These are phyloP conservation scores for Cordyceps cateniannulata DNA, from an alignment of 2,329 filamentous ascomycete species.

Conservation along the genomic window DNA sequence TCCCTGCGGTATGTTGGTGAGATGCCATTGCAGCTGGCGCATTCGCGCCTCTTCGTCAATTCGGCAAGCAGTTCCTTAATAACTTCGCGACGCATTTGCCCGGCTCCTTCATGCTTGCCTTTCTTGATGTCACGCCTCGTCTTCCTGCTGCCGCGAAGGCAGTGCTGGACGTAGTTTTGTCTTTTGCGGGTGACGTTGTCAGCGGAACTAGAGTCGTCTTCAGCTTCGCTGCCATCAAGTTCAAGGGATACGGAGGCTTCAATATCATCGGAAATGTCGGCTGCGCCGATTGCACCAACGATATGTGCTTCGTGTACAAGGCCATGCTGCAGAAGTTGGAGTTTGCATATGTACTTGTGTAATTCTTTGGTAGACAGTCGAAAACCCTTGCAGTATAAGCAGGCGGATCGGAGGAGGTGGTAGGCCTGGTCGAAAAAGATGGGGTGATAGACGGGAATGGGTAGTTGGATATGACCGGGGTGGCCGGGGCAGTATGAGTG, in stretches of 20 bases:
- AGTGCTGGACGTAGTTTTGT: constrained; percentile 64
- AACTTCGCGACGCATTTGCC: constrained; percentile 66
- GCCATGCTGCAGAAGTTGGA: constrained; percentile 79
- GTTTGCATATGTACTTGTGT: constrained; percentile 74
- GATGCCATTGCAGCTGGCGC: constrained; percentile 59
- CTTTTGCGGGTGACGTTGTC: constrained; percentile 47
- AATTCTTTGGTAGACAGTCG: constrained; percentile 71
- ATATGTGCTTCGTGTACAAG: constrained; percentile 62
- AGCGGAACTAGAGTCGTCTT: constrained; percentile 54
- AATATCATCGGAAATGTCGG: constrained; percentile 31
- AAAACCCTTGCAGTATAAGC: constrained; percentile 83
- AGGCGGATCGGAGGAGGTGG: constrained; percentile 78
- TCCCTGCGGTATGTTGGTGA: constrained; percentile 86
- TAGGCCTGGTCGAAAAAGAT: constrained; percentile 91
- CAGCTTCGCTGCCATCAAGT: constrained; percentile 51
- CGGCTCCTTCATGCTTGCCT: constrained; percentile 77
- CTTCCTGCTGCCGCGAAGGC: constrained; percentile 55
- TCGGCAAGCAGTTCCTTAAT: constrained; percentile 76
- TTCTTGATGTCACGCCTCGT: constrained; percentile 44
- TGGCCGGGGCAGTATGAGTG: constrained; percentile 83
- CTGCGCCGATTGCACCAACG: constrained; percentile 47
- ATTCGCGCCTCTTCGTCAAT: constrained; percentile 64
- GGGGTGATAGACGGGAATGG: constrained; percentile 91
- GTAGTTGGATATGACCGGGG: constrained; percentile 89
- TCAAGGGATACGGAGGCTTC: constrained; percentile 27